These are phyloP conservation scores for Haberlea rhodopensis DNA, from an alignment of 257 asterid species.

Conservation along the genomic window DNA sequence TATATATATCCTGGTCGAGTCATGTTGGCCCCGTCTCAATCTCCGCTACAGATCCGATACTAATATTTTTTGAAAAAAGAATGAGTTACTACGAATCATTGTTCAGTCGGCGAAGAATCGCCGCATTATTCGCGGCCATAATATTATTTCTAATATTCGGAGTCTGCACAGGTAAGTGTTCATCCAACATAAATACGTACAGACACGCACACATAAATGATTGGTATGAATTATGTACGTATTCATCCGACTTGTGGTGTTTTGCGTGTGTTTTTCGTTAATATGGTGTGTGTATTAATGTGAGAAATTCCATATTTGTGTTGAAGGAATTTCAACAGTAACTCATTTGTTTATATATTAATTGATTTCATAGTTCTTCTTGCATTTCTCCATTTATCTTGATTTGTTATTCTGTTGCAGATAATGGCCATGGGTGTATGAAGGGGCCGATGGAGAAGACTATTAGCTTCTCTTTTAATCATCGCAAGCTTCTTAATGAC, in stretches of 20 bases:
- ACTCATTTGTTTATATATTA: too few species aligned
- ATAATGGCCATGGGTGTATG: too few species aligned
- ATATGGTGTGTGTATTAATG: too few species aligned
- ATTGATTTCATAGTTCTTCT: too few species aligned
- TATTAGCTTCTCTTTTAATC: slow-evolving; percentile 8
- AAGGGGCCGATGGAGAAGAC: slow-evolving; percentile 15
- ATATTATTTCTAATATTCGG: slow-evolving; percentile 30
- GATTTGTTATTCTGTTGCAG: too few species aligned
- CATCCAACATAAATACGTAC: not conserved
- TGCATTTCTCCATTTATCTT: too few species aligned
- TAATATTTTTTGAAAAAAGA: not conserved
- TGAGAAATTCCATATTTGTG: too few species aligned
- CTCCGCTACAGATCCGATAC: not conserved
- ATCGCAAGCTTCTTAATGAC: slow-evolving; percentile 43
- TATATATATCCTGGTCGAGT: slow-evolving; percentile 32
- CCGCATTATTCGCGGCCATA: slow-evolving; percentile 24
- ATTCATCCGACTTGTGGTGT: slow-evolving; percentile 22
- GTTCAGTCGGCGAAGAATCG: slow-evolving; percentile 23
- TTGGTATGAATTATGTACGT: too few species aligned
- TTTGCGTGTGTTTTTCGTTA: too few species aligned
- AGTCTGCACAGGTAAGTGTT: slow-evolving; percentile 33
- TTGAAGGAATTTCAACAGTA: too few species aligned
- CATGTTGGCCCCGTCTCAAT: slow-evolving; percentile 2
- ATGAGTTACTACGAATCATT: slow-evolving; percentile 30
- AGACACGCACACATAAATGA: not conserved